These are phyloP conservation scores for Monosporozyma yasuniensis DNA, from an alignment of 805 yeast species.

Conservation along the genomic window DNA sequence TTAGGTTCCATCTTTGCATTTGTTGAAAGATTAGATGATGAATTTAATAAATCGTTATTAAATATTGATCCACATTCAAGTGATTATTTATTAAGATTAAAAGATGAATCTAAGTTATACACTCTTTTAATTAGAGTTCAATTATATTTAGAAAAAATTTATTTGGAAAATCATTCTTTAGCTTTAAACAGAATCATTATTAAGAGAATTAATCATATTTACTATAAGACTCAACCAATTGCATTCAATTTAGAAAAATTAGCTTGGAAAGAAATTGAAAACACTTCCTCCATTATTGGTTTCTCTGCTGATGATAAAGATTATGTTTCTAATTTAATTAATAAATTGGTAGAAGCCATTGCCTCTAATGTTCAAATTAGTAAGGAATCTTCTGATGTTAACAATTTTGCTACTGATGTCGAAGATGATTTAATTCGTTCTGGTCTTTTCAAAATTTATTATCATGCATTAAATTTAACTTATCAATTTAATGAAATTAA, in stretches of 20 bases:
- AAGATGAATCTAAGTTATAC: constrained; percentile 76
- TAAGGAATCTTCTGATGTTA: constrained; percentile 55
- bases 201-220: constrained; percentile 84
- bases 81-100: constrained; percentile 83
- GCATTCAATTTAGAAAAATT: constrained; percentile 57
- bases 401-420: constrained; percentile 30
- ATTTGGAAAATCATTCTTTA: constrained; percentile 49
- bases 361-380: constrained; percentile 22
- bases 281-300: constrained; percentile 22
- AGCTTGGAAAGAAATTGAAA: constrained; percentile 56
- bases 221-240: constrained; percentile 79
- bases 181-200: constrained; percentile 53
- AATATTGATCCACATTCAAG: constrained; percentile 90
- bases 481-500: constrained; percentile 61
- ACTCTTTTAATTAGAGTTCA: constrained; percentile 75
- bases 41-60: constrained; percentile 79
- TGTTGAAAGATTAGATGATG: constrained; percentile 92
- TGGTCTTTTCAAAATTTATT: constrained; percentile 76
- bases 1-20: constrained; percentile 79
- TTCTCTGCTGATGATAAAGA: constrained; percentile 24
- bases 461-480: constrained; percentile 80
- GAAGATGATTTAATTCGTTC: constrained; percentile 72
- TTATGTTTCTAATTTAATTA: constrained; percentile 50
- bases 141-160: constrained; percentile 64
- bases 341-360: constrained; percentile 34